Base-by-base conservation (phyloP, 2,329 filamentous ascomycete species). In the Epichloe scottii region DNA sequence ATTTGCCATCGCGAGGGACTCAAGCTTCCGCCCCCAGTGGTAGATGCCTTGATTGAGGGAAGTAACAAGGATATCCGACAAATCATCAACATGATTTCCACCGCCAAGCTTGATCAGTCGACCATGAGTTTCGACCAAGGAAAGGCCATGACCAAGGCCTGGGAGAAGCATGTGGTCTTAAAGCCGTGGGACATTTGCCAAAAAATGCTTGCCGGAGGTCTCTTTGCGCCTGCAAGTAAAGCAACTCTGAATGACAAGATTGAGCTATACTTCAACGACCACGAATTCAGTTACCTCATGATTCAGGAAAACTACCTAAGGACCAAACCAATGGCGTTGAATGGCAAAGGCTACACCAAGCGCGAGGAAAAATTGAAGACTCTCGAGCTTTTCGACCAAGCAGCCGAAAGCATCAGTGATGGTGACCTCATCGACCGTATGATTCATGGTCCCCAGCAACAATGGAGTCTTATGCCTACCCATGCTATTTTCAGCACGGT, bases 171-270 rank as follows among this genome's bases (percentile, higher is more conserved):
- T 64, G 83, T 97, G 38, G 81, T 98, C 14, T 73, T 98, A 51
- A 97, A 97, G 68, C 93, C 93, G 0, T 98, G 93, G 93, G 93
- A 98, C 63, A 98, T 98, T 61, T 90, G 88, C 55, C 80, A 86
- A 63, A 96, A 96, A 71, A 89, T 98, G 64, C 79, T 98, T 5
- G 88, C 81, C 26, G 84, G 89, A 4, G 88, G 89, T 38, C 81
- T 96, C 68, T 98, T 97, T 68, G 78, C 87, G 23, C 78, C 83
- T 4, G 81, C 83, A 47, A 94, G 89, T 68, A 94, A 88, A 58
- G 75, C 87, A 3, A 95, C 89, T 0, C 72, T 98, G 37, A 97
- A 97, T 64, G 91, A 98, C 67, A 98, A 98, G 74, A 93, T 94
- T 55, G 91, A 98, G 68, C 80, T 98, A 1, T 98, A 98, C 67